Evolutionary conservation across 441 rosid species (phyloP).

Genomic region (Cnidoscolus chayamansa): DNA sequence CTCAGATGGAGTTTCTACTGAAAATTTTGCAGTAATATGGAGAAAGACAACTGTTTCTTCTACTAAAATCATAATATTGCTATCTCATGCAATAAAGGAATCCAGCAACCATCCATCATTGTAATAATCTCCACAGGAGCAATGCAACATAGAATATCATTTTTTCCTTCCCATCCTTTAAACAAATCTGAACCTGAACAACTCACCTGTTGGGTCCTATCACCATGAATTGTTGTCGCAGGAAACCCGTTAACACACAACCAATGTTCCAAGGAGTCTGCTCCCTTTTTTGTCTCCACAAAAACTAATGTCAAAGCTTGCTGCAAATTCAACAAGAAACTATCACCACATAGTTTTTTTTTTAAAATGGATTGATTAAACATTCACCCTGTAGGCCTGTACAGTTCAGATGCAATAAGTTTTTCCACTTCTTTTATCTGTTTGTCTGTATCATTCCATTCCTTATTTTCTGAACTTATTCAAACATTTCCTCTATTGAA

Average conservation of each 20-base stretch:
- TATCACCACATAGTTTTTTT: background rate
- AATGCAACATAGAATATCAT: background rate
- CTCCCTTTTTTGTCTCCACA: constrained; percentile 87
- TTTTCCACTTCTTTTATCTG: background rate
- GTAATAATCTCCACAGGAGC: background rate
- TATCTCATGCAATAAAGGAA: background rate
- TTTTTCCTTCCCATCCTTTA: background rate
- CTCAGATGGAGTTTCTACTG: background rate
- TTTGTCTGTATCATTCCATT: background rate
- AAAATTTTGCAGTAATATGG: background rate
- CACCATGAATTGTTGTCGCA: constrained; percentile 88
- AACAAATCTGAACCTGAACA: background rate
- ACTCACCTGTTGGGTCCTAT: constrained; percentile 76
- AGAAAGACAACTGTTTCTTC: background rate
- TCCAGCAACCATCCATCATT: background rate
- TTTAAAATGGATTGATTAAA: background rate
- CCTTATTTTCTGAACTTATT: background rate
- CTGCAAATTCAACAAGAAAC: constrained; percentile 37
- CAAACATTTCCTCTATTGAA: background rate
- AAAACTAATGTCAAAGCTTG: constrained; percentile 76
- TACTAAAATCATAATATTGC: background rate
- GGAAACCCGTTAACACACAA: constrained; percentile 70
- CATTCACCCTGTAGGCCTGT: background rate
- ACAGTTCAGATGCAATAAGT: background rate
- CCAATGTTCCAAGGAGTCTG: constrained; percentile 82